phyloP scores from a whole-genome alignment of 768 basidiomycete genomes.

The Phanerodontia chrysosporium region DNA sequence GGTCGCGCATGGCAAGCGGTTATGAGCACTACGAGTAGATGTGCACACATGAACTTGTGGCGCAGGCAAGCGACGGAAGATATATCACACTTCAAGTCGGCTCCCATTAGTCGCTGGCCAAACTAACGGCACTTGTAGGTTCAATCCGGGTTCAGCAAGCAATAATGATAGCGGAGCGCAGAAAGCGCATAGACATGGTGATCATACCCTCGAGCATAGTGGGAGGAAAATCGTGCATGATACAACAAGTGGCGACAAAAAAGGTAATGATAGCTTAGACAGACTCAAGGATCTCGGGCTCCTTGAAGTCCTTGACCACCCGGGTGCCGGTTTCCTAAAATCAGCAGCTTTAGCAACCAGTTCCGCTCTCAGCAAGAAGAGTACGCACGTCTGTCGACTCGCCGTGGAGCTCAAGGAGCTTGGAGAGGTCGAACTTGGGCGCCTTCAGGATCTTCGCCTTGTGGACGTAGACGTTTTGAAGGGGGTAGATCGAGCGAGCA shows the following conservation, averaged over 20 bases:
- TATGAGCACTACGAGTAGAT: too few species aligned
- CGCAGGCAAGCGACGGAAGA: too few species aligned
- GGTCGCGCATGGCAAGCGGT: too few species aligned
- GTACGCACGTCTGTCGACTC: conserved; percentile 86
- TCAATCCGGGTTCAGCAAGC: neutral
- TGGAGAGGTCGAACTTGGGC: conserved; percentile 93
- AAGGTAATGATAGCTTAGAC: conserved; percentile 54
- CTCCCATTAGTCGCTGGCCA: neutral
- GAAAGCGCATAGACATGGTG: conserved; percentile 7
- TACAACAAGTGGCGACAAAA: conserved; percentile 35
- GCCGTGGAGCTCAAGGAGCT: conserved; percentile 94
- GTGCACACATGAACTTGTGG: too few species aligned
- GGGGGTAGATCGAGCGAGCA: conserved; percentile 90
- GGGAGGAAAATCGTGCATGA: conserved; percentile 28
- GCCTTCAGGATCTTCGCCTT: conserved; percentile 99
- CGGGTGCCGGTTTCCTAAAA: conserved; percentile 88
- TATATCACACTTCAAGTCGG: too few species aligned
- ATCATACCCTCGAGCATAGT: conserved; percentile 36
- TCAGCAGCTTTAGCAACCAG: conserved; percentile 1
- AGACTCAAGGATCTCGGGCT: conserved; percentile 89
- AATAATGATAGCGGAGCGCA: conserved; percentile 6
- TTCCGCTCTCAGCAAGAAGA: conserved; percentile 3
- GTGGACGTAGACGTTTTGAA: conserved; percentile 98
- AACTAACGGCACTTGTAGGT: neutral
- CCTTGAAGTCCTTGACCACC: conserved; percentile 95